Percentiles rank a stretch among this genome's conserved stretches.
Conservation (phyloP, 2,329 filamentous ascomycete genomes). For the Xylariaceae sp. region DNA sequence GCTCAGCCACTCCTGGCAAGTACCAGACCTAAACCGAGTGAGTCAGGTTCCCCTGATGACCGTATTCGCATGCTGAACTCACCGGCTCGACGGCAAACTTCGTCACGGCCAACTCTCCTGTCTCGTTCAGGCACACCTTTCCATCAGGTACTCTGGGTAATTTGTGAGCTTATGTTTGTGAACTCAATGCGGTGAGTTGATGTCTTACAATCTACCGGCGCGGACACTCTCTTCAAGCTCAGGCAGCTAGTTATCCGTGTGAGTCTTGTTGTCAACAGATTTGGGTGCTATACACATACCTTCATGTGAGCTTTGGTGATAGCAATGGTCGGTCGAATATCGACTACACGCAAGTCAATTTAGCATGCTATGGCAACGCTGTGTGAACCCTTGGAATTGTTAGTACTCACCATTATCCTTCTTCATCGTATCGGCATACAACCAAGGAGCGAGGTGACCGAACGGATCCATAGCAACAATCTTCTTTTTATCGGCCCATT, state of each 20-base stretch:
- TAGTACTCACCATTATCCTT: constrained; percentile 57
- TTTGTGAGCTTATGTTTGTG: constrained; percentile 17
- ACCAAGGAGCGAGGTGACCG: constrained; percentile 79
- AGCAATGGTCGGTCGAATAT: constrained; percentile 86
- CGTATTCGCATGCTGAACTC: constrained; percentile 34
- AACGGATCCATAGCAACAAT: constrained; percentile 97
- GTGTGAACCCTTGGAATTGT: background rate
- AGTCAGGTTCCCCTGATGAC: background rate
- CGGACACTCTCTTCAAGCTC: constrained; percentile 87
- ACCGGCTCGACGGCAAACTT: constrained; percentile 96
- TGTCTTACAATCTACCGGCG: constrained; percentile 61
- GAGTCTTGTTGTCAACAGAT: constrained; percentile 13
- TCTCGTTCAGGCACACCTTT: constrained; percentile 81
- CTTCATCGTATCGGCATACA: constrained; percentile 73
- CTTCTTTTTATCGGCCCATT: constrained; percentile 87
- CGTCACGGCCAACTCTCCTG: constrained; percentile 84
- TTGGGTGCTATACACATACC: constrained; percentile 28
- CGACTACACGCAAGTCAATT: constrained; percentile 45
- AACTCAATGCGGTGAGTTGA: background rate
- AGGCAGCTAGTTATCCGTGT: constrained; percentile 51
- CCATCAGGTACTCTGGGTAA: constrained; percentile 61
- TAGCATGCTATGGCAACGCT: background rate
- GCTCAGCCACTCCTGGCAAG: constrained; percentile 78
- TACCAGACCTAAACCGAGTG: constrained; percentile 59
- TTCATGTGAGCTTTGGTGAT: constrained; percentile 94